Conservation (phyloP, 148 eudicot species). For the Amaranthus palmeri region DNA sequence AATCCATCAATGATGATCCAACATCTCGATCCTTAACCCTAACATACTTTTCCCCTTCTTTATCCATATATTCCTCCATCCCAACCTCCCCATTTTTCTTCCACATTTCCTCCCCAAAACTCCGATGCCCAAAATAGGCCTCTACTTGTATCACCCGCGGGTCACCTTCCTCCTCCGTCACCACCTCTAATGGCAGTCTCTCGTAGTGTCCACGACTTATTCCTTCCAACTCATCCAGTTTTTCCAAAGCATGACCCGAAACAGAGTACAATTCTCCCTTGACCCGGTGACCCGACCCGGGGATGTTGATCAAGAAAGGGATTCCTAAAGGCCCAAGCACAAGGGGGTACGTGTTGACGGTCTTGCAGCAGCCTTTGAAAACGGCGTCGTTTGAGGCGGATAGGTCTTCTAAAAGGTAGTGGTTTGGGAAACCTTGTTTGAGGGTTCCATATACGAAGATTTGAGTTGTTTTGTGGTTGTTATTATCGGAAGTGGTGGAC, state of each 20-base stretch:
- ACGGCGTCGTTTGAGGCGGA: slow-evolving; percentile 46
- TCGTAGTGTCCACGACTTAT: slow-evolving; percentile 45
- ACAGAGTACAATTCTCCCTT: slow-evolving; percentile 65
- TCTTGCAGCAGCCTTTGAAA: slow-evolving; percentile 35
- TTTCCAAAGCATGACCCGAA: slow-evolving; percentile 33
- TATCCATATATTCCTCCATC: slow-evolving; percentile 25
- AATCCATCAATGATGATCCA: slow-evolving; percentile 38
- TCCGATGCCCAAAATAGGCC: slow-evolving; percentile 60
- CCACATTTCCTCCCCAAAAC: slow-evolving; percentile 62
- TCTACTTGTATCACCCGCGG: slow-evolving; percentile 39
- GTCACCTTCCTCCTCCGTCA: slow-evolving; percentile 18
- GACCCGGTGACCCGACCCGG: slow-evolving; percentile 49
- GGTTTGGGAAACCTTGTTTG: slow-evolving; percentile 66
- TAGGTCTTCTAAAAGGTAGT: slow-evolving; percentile 38
- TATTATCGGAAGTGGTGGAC: not conserved
- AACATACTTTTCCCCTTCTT: slow-evolving; percentile 35
- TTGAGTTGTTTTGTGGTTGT: slow-evolving; percentile 3
- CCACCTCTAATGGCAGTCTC: slow-evolving; percentile 48
- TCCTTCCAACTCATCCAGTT: slow-evolving; percentile 67
- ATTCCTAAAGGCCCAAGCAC: slow-evolving; percentile 64
- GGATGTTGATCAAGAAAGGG: slow-evolving; percentile 62
- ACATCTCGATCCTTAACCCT: slow-evolving; percentile 32
- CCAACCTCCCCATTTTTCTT: slow-evolving; percentile 38
- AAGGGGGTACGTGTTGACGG: slow-evolving; percentile 44
- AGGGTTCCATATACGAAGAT: slow-evolving; percentile 77